Evolutionary conservation across 1,284 basidiomycete species (phyloP), one percentile per base, ranked within the genome.

Genomic region (Sporisorium graminicola): DNA sequence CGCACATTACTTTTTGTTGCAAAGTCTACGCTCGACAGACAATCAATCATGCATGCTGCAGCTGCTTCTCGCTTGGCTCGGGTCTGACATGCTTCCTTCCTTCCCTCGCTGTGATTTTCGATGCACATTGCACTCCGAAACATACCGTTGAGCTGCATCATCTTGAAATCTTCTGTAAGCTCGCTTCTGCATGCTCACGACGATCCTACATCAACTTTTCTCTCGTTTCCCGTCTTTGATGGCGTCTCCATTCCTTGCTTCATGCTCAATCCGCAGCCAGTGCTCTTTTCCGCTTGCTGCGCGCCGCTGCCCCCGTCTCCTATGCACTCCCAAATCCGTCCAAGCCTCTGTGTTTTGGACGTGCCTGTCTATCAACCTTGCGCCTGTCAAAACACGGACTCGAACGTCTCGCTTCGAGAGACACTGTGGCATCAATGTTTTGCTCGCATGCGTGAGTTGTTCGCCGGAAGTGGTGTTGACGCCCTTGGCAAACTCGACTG

Each of bases 111-210:
- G 24, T 20, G 35, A 9, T 37, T 44, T 37, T 27, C 26, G 53
- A 57, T 61, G 66, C 55, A 68, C 40, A 50, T 26, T 14, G 43
- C 42, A 29, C 62, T 58, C 55, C 54, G 29, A 50, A 24, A 58
- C 67, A 43, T 58, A 44, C 62, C 55, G 46, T 53, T 70, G 63
- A 53, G 68, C 54, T 65, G 68, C 68, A 60, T 71, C 62, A 71
- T 35, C 47, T 52, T 50, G 13, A 2, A 3, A 44, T 37, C 31
- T 14, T 26, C 46, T 37, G 14, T 50, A 40, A 35, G 27, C 65
- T 68, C 65, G 65, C 59, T 68, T 68, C 58, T 53, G 59, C 54
- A 20, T 22, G 6, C 20, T 47, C n/a, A 49, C 14, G 51, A 54
- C 20, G 58, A 52, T 60, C 59, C 61, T 65, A 58, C 54, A 60